Percentiles rank a stretch among this genome's conserved stretches.
These are phyloP conservation scores for Tolypocladium tropicale DNA, from an alignment of 2,329 filamentous ascomycete species.

Conservation along the genomic window DNA sequence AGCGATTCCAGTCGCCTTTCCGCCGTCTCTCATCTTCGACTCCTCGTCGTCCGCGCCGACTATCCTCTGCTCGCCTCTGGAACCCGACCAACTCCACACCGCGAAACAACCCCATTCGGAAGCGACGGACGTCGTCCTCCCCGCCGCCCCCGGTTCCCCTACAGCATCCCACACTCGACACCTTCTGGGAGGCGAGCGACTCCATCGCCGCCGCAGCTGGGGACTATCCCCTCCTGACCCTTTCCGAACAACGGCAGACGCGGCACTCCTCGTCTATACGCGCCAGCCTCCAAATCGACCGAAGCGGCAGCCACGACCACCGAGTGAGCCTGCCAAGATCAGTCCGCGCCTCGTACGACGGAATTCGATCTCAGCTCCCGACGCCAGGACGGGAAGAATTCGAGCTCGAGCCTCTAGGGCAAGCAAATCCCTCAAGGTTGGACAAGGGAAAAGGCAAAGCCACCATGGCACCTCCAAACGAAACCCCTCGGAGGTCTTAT, in stretches of 20 bases:
- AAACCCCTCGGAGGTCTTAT: conserved; percentile 24
- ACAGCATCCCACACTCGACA: conserved; percentile 30
- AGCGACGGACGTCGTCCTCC: conserved; percentile 42
- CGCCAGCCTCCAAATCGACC: conserved; percentile 42
- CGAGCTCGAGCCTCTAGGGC: neutral
- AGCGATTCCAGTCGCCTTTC: conserved; percentile 23
- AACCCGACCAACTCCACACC: conserved; percentile 52
- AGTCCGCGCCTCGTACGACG: conserved; percentile 43
- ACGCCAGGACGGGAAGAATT: conserved; percentile 13
- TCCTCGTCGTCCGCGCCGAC: conserved; percentile 24
- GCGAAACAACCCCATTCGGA: conserved; percentile 24
- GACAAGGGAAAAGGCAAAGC: conserved; percentile 36
- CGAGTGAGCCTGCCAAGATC: conserved; percentile 44
- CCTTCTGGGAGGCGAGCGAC: conserved; percentile 24
- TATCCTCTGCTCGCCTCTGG: conserved; percentile 44
- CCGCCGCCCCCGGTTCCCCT: conserved; percentile 42
- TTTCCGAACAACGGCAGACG: conserved; percentile 38
- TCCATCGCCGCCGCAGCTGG: conserved; percentile 27
- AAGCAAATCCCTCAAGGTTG: neutral
- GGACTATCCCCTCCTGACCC: conserved; percentile 40
- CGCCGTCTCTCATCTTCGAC: conserved; percentile 19
- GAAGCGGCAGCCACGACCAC: conserved; percentile 31
- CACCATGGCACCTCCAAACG: conserved; percentile 31
- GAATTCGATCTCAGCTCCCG: conserved; percentile 26
- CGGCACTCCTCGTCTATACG: conserved; percentile 32